Evolutionary conservation across 1,284 basidiomycete genomes (phyloP).

Genomic region (Austroboletus niveus): DNA sequence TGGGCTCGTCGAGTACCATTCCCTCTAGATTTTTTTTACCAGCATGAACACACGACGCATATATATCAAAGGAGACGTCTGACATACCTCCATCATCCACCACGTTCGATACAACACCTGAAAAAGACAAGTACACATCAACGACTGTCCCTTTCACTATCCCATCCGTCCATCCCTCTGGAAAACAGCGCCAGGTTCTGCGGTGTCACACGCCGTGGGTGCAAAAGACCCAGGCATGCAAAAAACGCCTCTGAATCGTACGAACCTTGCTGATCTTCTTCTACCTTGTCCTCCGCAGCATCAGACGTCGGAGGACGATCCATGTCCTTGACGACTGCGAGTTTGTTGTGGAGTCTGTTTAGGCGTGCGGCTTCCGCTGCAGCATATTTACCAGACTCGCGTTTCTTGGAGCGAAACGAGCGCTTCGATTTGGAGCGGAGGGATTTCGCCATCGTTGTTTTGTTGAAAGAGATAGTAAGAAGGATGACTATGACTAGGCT

Average conservation of each 20-base stretch:
- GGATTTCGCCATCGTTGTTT: conserved; percentile 81
- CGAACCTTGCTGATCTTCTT: conserved; percentile 57
- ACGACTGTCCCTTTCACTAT: conserved; percentile 5
- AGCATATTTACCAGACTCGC: conserved; percentile 80
- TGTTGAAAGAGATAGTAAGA: too few species aligned
- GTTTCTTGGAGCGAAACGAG: conserved; percentile 81
- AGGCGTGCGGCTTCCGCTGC: conserved; percentile 83
- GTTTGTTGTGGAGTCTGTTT: conserved; percentile 71
- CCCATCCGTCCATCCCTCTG: not conserved
- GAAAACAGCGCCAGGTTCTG: conserved; percentile 45
- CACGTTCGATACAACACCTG: conserved; percentile 17
- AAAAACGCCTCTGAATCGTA: conserved; percentile 41
- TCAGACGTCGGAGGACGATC: conserved; percentile 38
- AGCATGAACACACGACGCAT: conserved; percentile 3
- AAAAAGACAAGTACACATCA: conserved; percentile 15
- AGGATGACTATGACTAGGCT: not conserved
- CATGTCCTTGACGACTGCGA: conserved; percentile 49
- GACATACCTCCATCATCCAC: conserved; percentile 29
- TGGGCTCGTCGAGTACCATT: conserved; percentile 49
- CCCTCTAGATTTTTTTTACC: conserved; percentile 38
- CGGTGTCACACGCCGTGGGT: conserved; percentile 55
- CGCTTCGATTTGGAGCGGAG: conserved; percentile 89
- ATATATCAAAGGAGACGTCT: not conserved
- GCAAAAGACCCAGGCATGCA: conserved; percentile 30
- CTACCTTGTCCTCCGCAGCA: conserved; percentile 34